Conservation (phyloP, 176 grass and related monocot species). For the Avena atlantica region DNA sequence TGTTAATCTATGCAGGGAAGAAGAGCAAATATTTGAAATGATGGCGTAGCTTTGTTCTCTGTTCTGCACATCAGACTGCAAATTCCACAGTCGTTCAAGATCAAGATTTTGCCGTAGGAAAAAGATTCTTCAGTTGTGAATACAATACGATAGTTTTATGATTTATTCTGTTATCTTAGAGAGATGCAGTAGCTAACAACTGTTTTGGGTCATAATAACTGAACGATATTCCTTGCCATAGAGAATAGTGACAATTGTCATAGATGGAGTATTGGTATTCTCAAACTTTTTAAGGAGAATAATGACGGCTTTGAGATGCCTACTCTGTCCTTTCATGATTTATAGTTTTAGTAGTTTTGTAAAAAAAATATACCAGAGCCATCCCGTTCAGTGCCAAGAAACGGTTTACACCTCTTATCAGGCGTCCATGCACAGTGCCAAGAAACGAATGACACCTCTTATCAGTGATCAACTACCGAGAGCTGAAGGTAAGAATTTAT, state of each 20-base stretch:
- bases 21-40: conserved; percentile 82
- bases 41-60: conserved; percentile 3
- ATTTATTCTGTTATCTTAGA: not conserved
- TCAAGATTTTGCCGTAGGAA: not conserved
- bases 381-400: too few relatives aligned
- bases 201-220: conserved; percentile 8
- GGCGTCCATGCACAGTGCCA: too few relatives aligned
- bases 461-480: too few relatives aligned
- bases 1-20: conserved; percentile 75
- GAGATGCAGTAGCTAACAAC: not conserved
- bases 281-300: not conserved
- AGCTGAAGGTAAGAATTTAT: too few relatives aligned
- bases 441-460: too few relatives aligned
- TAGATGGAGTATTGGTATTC: not conserved
- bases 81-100: not conserved
- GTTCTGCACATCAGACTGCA: not conserved
- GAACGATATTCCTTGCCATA: not conserved
- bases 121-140: not conserved
- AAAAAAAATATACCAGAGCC: too few relatives aligned
- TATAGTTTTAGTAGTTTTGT: not conserved
- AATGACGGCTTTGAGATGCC: not conserved
- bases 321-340: not conserved
- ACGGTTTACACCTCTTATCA: too few relatives aligned
- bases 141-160: not conserved
- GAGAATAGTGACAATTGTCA: too few relatives aligned